Conservation (phyloP, 805 yeast genomes). For the Ogataea paraovalis region DNA sequence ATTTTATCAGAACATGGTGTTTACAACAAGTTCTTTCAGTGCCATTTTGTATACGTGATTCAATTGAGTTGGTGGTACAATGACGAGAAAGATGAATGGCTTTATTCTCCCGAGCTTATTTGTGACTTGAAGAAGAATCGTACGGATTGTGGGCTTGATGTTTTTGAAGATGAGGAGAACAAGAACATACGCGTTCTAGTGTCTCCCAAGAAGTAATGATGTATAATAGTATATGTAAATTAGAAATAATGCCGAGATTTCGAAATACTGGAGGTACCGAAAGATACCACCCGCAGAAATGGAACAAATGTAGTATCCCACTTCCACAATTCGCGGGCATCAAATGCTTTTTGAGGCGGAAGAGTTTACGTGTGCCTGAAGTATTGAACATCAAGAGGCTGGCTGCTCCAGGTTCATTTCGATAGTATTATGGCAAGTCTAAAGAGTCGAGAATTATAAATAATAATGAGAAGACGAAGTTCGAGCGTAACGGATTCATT, state of each 20-base stretch:
- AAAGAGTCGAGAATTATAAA: too few relatives aligned
- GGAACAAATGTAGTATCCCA: background rate
- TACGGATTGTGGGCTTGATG: background rate
- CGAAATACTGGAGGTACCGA: too few relatives aligned
- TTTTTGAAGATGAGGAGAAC: background rate
- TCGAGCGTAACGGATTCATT: conserved; percentile 21
- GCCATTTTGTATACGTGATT: background rate
- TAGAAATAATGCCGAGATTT: too few relatives aligned
- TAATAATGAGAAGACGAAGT: conserved; percentile 17
- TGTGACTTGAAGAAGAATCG: background rate
- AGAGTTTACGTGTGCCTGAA: background rate
- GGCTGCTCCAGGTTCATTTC: too few relatives aligned
- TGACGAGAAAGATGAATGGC: conserved; percentile 3
- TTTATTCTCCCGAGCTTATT: conserved; percentile 4
- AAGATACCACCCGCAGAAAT: background rate
- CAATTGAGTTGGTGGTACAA: conserved; percentile 4
- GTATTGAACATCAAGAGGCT: too few relatives aligned
- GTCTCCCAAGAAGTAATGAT: background rate
- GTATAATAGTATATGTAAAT: background rate
- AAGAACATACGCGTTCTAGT: background rate
- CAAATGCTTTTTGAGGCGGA: background rate
- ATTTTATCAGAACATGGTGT: background rate
- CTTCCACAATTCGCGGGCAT: background rate
- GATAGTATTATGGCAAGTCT: too few relatives aligned
- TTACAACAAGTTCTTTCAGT: background rate